A percentile compares a stretch with the other conserved stretches of the same genome.
Conservation (phyloP, 768 basidiomycete genomes). For the Lentinula raphanica region DNA sequence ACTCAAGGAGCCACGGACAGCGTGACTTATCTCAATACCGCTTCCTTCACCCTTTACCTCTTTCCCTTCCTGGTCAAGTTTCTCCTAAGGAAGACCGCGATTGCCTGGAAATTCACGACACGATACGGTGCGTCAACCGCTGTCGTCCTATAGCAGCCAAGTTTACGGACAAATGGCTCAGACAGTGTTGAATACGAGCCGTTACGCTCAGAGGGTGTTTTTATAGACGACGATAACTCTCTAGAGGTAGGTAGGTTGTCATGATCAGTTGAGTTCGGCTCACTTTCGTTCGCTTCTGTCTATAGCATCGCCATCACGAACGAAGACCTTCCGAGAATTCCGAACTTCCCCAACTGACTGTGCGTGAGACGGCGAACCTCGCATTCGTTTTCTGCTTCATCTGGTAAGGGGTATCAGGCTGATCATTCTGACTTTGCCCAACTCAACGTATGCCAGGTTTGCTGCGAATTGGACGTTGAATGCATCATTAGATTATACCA, state of each 20-base stretch:
- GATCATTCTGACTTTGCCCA: neutral
- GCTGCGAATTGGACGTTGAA: constrained; percentile 91
- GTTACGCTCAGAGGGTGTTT: constrained; percentile 15
- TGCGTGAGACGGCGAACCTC: constrained; percentile 68
- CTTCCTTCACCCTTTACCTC: constrained; percentile 82
- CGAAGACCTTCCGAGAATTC: constrained; percentile 8
- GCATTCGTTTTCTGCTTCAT: constrained; percentile 79
- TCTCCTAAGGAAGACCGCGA: neutral
- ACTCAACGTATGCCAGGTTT: constrained; percentile 37
- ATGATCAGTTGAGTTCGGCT: no score
- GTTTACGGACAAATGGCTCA: neutral
- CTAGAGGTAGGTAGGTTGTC: neutral
- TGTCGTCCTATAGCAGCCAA: neutral
- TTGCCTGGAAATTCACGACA: neutral
- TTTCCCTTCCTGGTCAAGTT: constrained; percentile 40
- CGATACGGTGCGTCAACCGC: neutral
- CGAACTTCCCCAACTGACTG: constrained; percentile 41
- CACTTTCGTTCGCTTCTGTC: neutral
- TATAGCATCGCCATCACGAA: neutral
- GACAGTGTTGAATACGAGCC: constrained; percentile 20
- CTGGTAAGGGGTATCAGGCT: constrained; percentile 39
- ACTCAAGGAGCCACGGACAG: constrained; percentile 28
- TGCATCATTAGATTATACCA: constrained; percentile 78
- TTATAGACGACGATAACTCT: neutral
- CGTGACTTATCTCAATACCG: constrained; percentile 88